Evolutionary conservation across 495 filamentous ascomycete species (phyloP), one percentile per base, ranked within the genome.

Genomic region (Penicillium malachiteum): DNA sequence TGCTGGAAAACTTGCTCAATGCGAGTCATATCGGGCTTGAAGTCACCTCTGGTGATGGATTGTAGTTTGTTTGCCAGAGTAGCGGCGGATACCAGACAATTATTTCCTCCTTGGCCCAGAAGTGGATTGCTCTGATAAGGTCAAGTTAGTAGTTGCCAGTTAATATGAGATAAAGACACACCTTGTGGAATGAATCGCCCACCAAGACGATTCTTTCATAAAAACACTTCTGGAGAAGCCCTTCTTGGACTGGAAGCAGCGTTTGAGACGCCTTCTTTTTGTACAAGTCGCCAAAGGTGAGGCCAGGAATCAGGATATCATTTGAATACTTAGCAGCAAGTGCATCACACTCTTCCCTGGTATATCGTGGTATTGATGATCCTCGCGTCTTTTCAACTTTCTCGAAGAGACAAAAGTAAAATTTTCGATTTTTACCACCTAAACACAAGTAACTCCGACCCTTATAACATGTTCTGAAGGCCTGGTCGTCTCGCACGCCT

Each of bases 161-260:
- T 26, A 26, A 26, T 26, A 26, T 26, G 21, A 26, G 21, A 26
- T 26, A 7, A 37, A 3, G 16, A 50, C 21, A 9, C 43, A 75
- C 67, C 56, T 80, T 80, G 52, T 79, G 77, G 16, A 69, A 70
- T 0, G 74, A 64, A 54, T 78, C 78, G 13, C 78, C 76, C 0
- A 71, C 55, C 43, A 75, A 69, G 1, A 73, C 67, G 2, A 73
- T 65, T 14, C 74, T 64, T 11, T 58, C 60, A 45, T 69, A 69
- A 40, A 53, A 56, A 69, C 71, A 77, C 37, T 60, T 51, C 14
- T 71, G 52, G 42, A 74, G 55, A 12, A 73, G 48, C 7, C 69
- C 74, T 51, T 81, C 76, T 49, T 76, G 69, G 0, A 79, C 42
- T 13, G 69, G 54, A 0, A 72, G 60, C 46, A 75, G 46, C 6